Base-by-base conservation (phyloP, 179 eudicot species). In the Spinacia oleracea region DNA sequence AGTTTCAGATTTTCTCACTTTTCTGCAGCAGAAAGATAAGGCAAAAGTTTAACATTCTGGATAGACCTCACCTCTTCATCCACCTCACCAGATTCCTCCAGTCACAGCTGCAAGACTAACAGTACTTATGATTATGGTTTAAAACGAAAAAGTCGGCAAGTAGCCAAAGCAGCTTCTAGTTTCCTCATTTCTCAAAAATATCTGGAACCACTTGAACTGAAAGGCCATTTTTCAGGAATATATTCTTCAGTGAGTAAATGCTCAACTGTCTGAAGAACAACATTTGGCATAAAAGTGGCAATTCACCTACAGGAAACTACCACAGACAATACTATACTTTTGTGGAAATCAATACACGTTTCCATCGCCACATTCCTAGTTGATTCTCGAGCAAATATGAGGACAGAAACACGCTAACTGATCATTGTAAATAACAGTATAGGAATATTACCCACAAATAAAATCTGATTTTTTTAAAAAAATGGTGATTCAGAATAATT, bases 131-230 rank as follows among this genome's bases (percentile, higher is more conserved):
- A 35, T 46, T n/a, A n/a, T n/a, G n/a, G 25, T 12, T 76, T 51
- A 48, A 25, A 18, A 53, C 4, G 58, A n/a, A 64, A 50, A 16
- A 11, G 15, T 18, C 59, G 29, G 58, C 40, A 4, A 29, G 46
- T 38, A 40, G 62, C 31, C 11, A 50, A 58, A 71, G 60, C 65
- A 63, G 35, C 55, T 63, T 71, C 83, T 55, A 38, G 46, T 83
- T 79, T 79, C 85, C 80, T 62, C 83, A 79, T 43, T 63, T 66
- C n/a, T 65, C 58, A 23, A 43, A 79, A 27, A 76, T 72, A 83
- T 79, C 82, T 63, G 46, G 70, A 78, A 77, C 80, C 74, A 74
- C 72, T 75, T 21, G 76, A 73, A 32, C 50, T 46, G 75, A 75
- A 83, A 72, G 60, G 69, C 62, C 56, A 78, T 11, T 59, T 59